Conservation (phyloP, 352 stramenopile species). For the Globisporangium alternatum region DNA sequence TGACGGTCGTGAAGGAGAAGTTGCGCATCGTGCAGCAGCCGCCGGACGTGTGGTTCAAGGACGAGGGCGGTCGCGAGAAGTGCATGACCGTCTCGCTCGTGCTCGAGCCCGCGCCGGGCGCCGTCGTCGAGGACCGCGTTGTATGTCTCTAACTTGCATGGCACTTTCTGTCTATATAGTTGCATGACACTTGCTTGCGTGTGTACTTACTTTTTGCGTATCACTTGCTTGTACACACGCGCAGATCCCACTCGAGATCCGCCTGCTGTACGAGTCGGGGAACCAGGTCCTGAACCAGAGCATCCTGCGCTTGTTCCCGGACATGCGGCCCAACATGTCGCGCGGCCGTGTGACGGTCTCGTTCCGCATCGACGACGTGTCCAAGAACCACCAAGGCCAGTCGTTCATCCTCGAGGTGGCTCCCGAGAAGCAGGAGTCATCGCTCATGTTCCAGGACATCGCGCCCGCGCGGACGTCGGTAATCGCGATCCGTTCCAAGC, state of each 20-base stretch:
- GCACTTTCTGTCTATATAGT: background rate
- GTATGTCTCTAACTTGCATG: constrained; percentile 20
- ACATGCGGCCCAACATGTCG: constrained; percentile 86
- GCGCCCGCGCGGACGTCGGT: constrained; percentile 81
- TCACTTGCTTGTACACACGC: background rate
- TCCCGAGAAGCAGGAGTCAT: constrained; percentile 80
- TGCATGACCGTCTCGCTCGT: constrained; percentile 89
- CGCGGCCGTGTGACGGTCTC: constrained; percentile 80
- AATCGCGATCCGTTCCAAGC: constrained; percentile 94
- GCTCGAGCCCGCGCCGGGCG: constrained; percentile 69
- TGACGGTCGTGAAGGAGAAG: constrained; percentile 78
- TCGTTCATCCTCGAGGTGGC: constrained; percentile 91
- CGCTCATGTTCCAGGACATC: constrained; percentile 89
- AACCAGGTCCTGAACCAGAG: constrained; percentile 87
- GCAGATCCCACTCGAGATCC: constrained; percentile 55
- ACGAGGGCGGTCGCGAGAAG: constrained; percentile 95
- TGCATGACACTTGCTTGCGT: background rate
- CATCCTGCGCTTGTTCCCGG: constrained; percentile 87
- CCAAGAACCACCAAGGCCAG: constrained; percentile 97
- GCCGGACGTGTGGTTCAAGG: constrained; percentile 95
- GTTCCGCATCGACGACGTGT: constrained; percentile 97
- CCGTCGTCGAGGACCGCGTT: constrained; percentile 70
- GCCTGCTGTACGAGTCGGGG: constrained; percentile 83
- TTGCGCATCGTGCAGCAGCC: constrained; percentile 74
- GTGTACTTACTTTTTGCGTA: background rate